Percentiles rank a stretch among this genome's conserved stretches.
These are phyloP conservation scores for Euclidium syriacum DNA, from an alignment of 345 rosid species.

Conservation along the genomic window DNA sequence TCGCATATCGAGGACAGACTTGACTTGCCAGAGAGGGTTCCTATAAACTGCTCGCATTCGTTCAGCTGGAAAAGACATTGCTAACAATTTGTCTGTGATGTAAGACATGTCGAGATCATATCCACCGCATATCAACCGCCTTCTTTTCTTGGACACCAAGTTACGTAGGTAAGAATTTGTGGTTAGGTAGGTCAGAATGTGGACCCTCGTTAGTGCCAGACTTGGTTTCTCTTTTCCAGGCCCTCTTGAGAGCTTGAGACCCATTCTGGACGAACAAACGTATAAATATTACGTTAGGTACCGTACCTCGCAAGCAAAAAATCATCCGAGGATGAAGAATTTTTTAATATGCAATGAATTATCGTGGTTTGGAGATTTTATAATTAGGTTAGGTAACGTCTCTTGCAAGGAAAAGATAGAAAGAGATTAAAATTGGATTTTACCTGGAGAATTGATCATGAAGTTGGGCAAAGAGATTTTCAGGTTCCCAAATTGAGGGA, in stretches of 20 bases:
- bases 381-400: too few species aligned
- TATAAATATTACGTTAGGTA: neutral
- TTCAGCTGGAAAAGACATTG: slow-evolving; percentile 93
- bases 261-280: slow-evolving; percentile 42
- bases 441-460: slow-evolving; percentile 38
- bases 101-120: slow-evolving; percentile 97
- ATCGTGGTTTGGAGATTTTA: too few species aligned
- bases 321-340: too few species aligned
- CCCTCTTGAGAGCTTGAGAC: slow-evolving; percentile 51
- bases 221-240: slow-evolving; percentile 27
- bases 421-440: neutral
- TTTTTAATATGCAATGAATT: too few species aligned
- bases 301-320: neutral
- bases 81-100: slow-evolving; percentile 62
- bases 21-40: slow-evolving; percentile 97
- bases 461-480: slow-evolving; percentile 35
- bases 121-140: slow-evolving; percentile 74
- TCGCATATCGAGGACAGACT: slow-evolving; percentile 82
- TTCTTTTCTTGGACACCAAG: slow-evolving; percentile 81
- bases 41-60: slow-evolving; percentile 81
- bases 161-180: slow-evolving; percentile 58
- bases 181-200: slow-evolving; percentile 44
- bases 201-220: slow-evolving; percentile 29
- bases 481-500: slow-evolving; percentile 32
- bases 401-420: neutral